phyloP scores from a whole-genome alignment of 2,329 filamentous ascomycete species.

The Fusarium tricinctum region DNA sequence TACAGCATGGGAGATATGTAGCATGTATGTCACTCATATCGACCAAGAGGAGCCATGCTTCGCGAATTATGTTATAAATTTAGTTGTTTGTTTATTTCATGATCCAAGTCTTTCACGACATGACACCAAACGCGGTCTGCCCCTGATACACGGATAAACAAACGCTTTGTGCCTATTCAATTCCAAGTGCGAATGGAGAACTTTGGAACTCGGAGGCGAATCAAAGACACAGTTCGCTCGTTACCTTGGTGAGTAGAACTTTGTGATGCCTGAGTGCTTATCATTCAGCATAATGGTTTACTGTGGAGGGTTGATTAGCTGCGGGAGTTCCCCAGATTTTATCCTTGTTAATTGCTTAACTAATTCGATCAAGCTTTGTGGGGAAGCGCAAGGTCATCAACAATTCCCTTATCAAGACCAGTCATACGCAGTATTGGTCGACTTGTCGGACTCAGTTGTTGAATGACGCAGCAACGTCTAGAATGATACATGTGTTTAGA shows the following conservation, averaged over 20 bases:
- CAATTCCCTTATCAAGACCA: slow-evolving; percentile 1
- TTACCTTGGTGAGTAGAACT: too few species aligned
- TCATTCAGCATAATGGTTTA: neutral
- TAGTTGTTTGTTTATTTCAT: slow-evolving; percentile 1
- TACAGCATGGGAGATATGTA: neutral
- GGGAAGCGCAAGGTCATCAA: slow-evolving; percentile 14
- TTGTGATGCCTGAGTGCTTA: neutral
- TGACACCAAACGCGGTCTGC: neutral
- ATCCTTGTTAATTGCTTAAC: slow-evolving; percentile 12
- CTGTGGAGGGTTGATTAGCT: neutral
- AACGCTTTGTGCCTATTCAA: too few species aligned
- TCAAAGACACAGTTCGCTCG: neutral
- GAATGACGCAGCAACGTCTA: too few species aligned
- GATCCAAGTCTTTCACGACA: neutral
- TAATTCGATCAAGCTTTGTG: slow-evolving; percentile 27
- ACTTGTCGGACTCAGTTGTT: neutral
- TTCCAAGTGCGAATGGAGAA: too few species aligned
- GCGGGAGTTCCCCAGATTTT: slow-evolving; percentile 17
- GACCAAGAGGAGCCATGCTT: neutral
- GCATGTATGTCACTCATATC: neutral
- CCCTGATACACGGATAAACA: too few species aligned
- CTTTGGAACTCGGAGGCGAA: too few species aligned
- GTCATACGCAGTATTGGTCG: neutral
- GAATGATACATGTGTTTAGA: too few species aligned
- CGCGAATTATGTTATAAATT: neutral